Conservation (phyloP, 2,329 filamentous ascomycete genomes). For the Didymella glomerata region DNA sequence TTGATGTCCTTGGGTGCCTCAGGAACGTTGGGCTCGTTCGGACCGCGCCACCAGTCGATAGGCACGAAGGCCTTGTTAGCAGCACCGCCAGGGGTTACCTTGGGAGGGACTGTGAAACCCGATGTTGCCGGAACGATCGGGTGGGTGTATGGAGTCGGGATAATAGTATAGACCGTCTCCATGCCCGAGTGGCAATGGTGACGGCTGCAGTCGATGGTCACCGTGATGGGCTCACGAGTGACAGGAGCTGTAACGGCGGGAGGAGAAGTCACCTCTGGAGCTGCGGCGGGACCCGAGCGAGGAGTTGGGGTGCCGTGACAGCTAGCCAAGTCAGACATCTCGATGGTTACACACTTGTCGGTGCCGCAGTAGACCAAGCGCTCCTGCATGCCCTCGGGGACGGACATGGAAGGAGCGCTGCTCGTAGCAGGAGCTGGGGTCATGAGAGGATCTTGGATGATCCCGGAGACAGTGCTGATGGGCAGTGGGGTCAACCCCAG, state of each 20-base stretch:
- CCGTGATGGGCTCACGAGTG: not conserved
- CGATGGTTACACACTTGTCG: not conserved
- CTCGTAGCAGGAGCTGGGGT: not conserved
- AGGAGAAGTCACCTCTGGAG: not conserved
- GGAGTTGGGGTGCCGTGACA: not conserved
- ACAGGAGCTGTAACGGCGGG: not conserved
- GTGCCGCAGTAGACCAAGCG: not conserved
- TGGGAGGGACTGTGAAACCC: not conserved
- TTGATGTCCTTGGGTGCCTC: not conserved
- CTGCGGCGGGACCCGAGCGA: not conserved
- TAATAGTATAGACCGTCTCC: not conserved
- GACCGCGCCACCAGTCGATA: slow-evolving; percentile 9
- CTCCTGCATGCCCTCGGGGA: not conserved
- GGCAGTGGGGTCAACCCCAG: not conserved
- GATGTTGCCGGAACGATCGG: not conserved
- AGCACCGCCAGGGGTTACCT: not conserved
- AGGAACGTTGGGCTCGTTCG: not conserved
- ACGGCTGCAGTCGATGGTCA: not conserved
- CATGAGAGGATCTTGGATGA: not conserved
- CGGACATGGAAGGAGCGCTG: not conserved
- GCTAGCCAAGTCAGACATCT: not conserved
- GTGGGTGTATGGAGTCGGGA: not conserved
- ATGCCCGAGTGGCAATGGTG: not conserved
- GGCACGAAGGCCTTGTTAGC: not conserved
- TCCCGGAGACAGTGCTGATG: not conserved